Percentiles rank a stretch among this genome's conserved stretches.
These are phyloP conservation scores for Metschnikowia proteae DNA, from an alignment of 805 yeast genomes.

Conservation along the genomic window DNA sequence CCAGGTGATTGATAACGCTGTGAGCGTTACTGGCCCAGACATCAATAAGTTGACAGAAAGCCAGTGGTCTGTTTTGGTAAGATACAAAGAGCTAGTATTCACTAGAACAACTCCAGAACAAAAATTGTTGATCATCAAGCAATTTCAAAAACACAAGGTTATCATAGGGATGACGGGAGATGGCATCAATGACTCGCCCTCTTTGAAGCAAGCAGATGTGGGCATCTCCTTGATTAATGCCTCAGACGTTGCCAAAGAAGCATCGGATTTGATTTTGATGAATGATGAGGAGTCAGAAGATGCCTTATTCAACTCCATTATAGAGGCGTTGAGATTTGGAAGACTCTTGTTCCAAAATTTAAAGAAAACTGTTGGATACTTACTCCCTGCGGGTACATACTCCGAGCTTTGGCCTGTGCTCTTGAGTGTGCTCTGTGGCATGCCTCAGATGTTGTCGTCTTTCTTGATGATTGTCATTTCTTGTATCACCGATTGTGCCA, in stretches of 20 bases:
- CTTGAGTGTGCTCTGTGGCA: constrained; percentile 44
- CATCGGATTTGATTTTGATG: constrained; percentile 31
- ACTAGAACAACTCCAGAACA: constrained; percentile 47
- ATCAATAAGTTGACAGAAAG: constrained; percentile 29
- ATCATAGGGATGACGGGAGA: constrained; percentile 37
- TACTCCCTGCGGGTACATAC: constrained; percentile 51
- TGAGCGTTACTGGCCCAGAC: constrained; percentile 34
- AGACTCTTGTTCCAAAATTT: constrained; percentile 48
- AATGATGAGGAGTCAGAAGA: constrained; percentile 16
- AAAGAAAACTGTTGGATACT: constrained; percentile 43
- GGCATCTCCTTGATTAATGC: constrained; percentile 30
- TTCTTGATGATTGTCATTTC: constrained; percentile 50
- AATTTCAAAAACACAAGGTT: constrained; percentile 34
- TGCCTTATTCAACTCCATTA: constrained; percentile 23
- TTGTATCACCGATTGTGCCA: constrained; percentile 45
- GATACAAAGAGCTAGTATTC: constrained; percentile 36
- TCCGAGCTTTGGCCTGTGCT: constrained; percentile 51
- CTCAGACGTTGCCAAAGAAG: constrained; percentile 37
- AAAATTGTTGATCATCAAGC: constrained; percentile 46
- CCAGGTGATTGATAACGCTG: constrained; percentile 20
- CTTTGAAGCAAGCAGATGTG: constrained; percentile 33
- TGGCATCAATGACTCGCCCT: constrained; percentile 36
- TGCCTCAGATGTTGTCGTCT: constrained; percentile 47
- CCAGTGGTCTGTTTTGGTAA: constrained; percentile 41
- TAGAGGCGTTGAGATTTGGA: constrained; percentile 39